phyloP scores from a whole-genome alignment of 164 flowering plant species.

The Akebia trifoliata region DNA sequence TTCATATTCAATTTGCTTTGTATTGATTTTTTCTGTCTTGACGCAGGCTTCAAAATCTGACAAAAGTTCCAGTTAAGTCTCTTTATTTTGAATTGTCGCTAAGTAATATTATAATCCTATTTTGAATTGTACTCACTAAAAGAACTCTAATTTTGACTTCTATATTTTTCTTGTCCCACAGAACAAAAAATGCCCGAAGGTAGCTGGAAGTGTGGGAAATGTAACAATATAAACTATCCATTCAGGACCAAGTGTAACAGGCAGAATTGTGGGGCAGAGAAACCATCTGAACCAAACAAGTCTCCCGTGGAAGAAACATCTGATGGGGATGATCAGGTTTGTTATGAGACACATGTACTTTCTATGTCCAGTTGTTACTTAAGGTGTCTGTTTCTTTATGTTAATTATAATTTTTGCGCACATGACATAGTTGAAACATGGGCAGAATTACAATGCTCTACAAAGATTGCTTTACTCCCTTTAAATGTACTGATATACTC shows the following conservation, averaged over 20 bases:
- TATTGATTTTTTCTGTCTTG: not conserved
- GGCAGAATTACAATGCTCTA: constrained; percentile 7
- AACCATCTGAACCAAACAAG: constrained; percentile 58
- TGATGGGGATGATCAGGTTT: constrained; percentile 82
- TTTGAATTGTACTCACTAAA: no score
- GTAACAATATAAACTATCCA: constrained; percentile 91
- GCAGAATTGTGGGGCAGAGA: constrained; percentile 97
- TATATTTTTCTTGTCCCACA: constrained; percentile 31
- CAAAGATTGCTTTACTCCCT: constrained; percentile 6
- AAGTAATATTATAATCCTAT: not conserved
- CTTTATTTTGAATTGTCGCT: not conserved
- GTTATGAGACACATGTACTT: constrained; percentile 34
- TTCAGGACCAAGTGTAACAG: constrained; percentile 97
- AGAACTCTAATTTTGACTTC: no score
- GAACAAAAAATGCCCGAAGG: constrained; percentile 95
- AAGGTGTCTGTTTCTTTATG: constrained; percentile 11
- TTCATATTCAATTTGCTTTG: no score
- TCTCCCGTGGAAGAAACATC: constrained; percentile 45
- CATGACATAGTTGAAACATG: constrained; percentile 13
- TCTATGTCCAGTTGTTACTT: constrained; percentile 21
- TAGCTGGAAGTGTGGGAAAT: constrained; percentile 97
- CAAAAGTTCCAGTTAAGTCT: constrained; percentile 73
- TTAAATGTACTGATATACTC: constrained; percentile 19
- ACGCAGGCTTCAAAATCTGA: constrained; percentile 65
- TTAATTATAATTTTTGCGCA: constrained; percentile 14